Evolutionary conservation across 1,284 basidiomycete genomes (phyloP).

Genomic region (Puccinia brachypodii): DNA sequence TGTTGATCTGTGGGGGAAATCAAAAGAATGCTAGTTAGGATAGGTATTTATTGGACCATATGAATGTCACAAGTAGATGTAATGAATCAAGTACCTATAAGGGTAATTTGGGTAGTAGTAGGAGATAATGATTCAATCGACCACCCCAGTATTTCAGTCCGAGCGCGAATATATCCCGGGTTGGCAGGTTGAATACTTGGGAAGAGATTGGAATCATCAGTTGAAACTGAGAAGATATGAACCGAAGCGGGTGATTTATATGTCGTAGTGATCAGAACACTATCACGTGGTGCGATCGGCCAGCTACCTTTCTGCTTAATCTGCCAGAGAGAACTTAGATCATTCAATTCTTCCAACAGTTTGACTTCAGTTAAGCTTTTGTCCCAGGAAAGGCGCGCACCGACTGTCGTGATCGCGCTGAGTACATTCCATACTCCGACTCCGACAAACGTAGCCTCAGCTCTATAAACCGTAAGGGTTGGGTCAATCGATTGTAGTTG

Average conservation of each 20-base stretch:
- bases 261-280: slow-evolving; percentile 85
- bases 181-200: slow-evolving; percentile 72
- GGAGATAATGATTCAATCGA: slow-evolving; percentile 93
- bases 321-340: slow-evolving; percentile 89
- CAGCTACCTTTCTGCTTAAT: slow-evolving; percentile 82
- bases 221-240: slow-evolving; percentile 94
- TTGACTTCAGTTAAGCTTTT: slow-evolving; percentile 80
- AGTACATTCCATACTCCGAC: slow-evolving; percentile 96
- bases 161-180: slow-evolving; percentile 80
- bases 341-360: slow-evolving; percentile 84
- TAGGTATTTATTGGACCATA: not conserved
- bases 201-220: slow-evolving; percentile 82
- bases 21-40: not conserved
- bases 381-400: slow-evolving; percentile 82
- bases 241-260: slow-evolving; percentile 96
- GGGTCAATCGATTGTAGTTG: slow-evolving; percentile 97
- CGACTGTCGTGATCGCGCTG: slow-evolving; percentile 77
- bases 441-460: slow-evolving; percentile 96
- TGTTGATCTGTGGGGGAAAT: slow-evolving; percentile 70
- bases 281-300: slow-evolving; percentile 89
- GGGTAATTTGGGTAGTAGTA: slow-evolving; percentile 86
- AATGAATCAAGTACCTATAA: slow-evolving; percentile 61
- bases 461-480: slow-evolving; percentile 90
- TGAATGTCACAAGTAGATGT: not conserved
- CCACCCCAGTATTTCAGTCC: slow-evolving; percentile 95